A percentile compares a stretch with the other conserved stretches of the same genome.
Conservation (phyloP, 257 asterid species). For the Gentiana dahurica region DNA sequence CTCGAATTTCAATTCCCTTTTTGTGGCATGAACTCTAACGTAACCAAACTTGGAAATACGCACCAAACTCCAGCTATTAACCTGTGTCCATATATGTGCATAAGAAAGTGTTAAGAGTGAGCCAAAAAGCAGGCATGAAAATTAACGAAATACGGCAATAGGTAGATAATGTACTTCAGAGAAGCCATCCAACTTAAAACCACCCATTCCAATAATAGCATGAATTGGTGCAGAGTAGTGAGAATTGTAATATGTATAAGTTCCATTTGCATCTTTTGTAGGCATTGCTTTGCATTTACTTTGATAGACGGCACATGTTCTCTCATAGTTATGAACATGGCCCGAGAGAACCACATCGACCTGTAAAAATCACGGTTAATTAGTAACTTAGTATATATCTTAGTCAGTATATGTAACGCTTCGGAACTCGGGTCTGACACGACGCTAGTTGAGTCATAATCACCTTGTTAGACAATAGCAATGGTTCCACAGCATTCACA, state of each 20-base stretch:
- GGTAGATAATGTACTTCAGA: conserved; percentile 1
- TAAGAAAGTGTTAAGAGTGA: too few species aligned
- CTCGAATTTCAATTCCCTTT: too few species aligned
- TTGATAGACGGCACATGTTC: conserved; percentile 63
- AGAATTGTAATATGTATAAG: conserved; percentile 40
- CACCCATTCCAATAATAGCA: conserved; percentile 87
- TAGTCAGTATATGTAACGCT: too few species aligned
- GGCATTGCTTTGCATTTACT: conserved; percentile 58
- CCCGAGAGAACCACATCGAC: conserved; percentile 78
- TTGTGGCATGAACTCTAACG: too few species aligned
- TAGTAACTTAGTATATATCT: too few species aligned
- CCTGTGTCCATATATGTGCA: too few species aligned
- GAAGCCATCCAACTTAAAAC: conserved; percentile 58
- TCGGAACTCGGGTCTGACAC: too few species aligned
- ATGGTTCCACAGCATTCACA: conserved; percentile 54
- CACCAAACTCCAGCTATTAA: too few species aligned
- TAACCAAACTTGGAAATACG: too few species aligned
- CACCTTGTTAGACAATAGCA: conserved; percentile 52
- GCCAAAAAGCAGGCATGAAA: too few species aligned
- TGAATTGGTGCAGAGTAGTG: conserved; percentile 71
- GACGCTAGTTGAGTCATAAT: neutral
- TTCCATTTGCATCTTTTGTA: conserved; percentile 39
- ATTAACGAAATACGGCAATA: too few species aligned
- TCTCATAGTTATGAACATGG: conserved; percentile 88
- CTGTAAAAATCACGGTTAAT: conserved; percentile 13